These are phyloP conservation scores for Mycena metata DNA, from an alignment of 768 basidiomycete genomes.

Conservation along the genomic window DNA sequence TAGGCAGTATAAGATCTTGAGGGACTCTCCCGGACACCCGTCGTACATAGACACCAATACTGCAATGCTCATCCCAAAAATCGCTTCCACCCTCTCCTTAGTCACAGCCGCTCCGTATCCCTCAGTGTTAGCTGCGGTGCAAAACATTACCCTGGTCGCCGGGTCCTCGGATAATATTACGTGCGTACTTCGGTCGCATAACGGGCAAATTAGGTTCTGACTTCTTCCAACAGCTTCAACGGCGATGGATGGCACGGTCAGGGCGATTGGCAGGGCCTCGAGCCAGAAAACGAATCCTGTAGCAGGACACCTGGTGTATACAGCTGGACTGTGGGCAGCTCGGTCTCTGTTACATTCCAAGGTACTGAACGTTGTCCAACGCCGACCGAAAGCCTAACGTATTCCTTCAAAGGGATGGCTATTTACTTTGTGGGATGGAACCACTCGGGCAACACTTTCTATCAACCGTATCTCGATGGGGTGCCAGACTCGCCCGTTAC, in stretches of 20 bases:
- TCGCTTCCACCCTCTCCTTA: too few species aligned
- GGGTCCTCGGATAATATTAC: conserved; percentile 1
- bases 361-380: not conserved
- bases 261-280: not conserved
- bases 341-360: conserved; percentile 5
- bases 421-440: conserved; percentile 15
- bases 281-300: not conserved
- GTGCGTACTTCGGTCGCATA: not conserved
- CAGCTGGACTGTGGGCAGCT: not conserved
- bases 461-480: conserved; percentile 8
- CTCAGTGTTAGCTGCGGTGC: not conserved
- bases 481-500: not conserved
- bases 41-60: too few species aligned
- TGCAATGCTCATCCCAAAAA: too few species aligned
- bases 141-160: conserved; percentile 8
- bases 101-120: too few species aligned
- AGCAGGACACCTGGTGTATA: not conserved
- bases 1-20: too few species aligned
- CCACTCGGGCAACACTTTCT: not conserved
- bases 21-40: too few species aligned
- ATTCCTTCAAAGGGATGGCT: not conserved
- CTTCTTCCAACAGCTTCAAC: conserved; percentile 5
- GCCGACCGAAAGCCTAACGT: not conserved
- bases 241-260: not conserved
- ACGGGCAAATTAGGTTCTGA: not conserved